Base-by-base conservation (phyloP, 2,329 filamentous ascomycete species). In the Exserohilum rostratum region DNA sequence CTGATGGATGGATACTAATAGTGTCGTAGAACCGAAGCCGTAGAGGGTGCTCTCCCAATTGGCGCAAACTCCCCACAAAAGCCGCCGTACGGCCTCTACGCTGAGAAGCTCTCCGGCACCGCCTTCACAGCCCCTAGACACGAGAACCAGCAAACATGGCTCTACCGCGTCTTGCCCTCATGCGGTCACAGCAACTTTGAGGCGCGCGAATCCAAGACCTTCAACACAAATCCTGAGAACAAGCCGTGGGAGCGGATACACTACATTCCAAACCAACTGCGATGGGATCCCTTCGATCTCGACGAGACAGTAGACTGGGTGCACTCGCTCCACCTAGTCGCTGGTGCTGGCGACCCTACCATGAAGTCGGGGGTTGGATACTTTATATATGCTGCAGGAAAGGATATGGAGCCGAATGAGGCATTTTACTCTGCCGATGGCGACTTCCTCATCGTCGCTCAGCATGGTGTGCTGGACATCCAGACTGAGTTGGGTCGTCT, bases 381-480 rank as follows among this genome's bases (percentile, higher is more conserved):
- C 56, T 87, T 90, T 73, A 85, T 95, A 52, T 96, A 90, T 69
- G 88, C 89, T 1, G 90, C 89, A 0, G 90, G 90, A 17, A 87
- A 85, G 71, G 86, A 87, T 69, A 96, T 96, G 92, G 80, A 81
- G 44, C 77, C 81, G n/a, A 83, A 84, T 34, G 81, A 88, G 45
- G 90, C 90, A 0, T 96, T 93, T 73, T 96, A 93, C 80, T 93
- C 89, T 3, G 88, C 91, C 0, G 87, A 90, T 55, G 87, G 87
- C 13, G 87, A 90, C 67, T 82, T 87, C 56, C 76, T 89, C 47
- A 86, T 90, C 42, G 80, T 89, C 2, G 85, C 83, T 0, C 87
- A 90, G 55, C 81, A 86, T 59, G 87, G 87, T 11, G 78, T 82
- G 0, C 77, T 90, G 2, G 84, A 89, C 60, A 86, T 90, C 40